These are phyloP conservation scores for Chenopodium suecicum DNA, from an alignment of 148 eudicot genomes.

Conservation along the genomic window DNA sequence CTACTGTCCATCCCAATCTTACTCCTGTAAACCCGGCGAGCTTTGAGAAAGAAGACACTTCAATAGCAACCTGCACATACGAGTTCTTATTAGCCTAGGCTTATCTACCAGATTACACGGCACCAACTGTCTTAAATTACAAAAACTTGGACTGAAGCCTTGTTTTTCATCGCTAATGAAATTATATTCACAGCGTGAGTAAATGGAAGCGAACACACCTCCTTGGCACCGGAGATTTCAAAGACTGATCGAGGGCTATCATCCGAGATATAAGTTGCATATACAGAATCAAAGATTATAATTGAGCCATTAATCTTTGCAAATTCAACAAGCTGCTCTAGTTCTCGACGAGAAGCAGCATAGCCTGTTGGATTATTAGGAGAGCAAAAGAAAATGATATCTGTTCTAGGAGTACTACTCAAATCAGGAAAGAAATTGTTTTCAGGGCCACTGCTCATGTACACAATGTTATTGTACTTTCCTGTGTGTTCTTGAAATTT, in stretches of 20 bases:
- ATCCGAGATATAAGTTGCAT: slow-evolving; percentile 60
- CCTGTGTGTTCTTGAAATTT: slow-evolving; percentile 48
- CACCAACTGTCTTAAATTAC: too few relatives aligned
- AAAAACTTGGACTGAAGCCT: too few relatives aligned
- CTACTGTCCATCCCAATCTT: slow-evolving; percentile 85
- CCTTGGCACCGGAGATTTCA: slow-evolving; percentile 71
- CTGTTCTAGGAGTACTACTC: slow-evolving; percentile 48
- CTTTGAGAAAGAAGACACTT: slow-evolving; percentile 83
- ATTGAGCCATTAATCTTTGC: slow-evolving; percentile 70
- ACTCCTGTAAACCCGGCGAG: slow-evolving; percentile 89
- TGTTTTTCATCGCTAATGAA: too few relatives aligned
- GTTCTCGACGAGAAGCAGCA: slow-evolving; percentile 60
- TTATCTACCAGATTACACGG: too few relatives aligned
- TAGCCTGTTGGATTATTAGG: slow-evolving; percentile 92
- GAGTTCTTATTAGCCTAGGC: too few relatives aligned
- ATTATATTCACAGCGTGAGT: too few relatives aligned
- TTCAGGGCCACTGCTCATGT: slow-evolving; percentile 57
- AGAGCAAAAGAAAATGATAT: slow-evolving; percentile 83
- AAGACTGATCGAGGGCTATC: slow-evolving; percentile 59
- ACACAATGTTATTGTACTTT: slow-evolving; percentile 51
- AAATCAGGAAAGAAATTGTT: slow-evolving; percentile 71
- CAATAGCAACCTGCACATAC: slow-evolving; percentile 65
- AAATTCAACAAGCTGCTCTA: slow-evolving; percentile 59
- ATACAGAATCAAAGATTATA: slow-evolving; percentile 75
- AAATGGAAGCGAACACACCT: slow-evolving; percentile 33